Evolutionary conservation across 2,329 filamentous ascomycete genomes (phyloP), one percentile per base, ranked within the genome.

Genomic region (Verruconis gallopava): DNA sequence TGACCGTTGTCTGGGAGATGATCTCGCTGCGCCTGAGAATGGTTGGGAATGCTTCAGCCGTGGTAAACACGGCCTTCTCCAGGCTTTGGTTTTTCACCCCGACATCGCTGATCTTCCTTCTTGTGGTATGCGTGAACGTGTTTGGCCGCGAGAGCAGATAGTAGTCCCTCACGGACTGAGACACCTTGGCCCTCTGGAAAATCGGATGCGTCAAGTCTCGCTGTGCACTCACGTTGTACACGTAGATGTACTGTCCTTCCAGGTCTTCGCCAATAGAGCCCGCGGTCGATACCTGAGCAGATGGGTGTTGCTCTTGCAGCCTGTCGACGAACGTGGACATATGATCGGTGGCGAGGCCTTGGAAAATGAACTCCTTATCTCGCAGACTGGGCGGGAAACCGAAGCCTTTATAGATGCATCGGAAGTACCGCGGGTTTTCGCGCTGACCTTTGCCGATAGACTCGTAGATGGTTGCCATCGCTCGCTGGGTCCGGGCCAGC

Each of bases 391-490:
- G 55, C 1, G 88, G 84, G 60, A 95, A 96, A 1, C 89, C 88
- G 42, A 94, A 75, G 4, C 89, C 89, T 54, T 80, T 84, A 66
- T 91, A 96, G 11, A 79, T 72, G 20, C 96, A 88, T 49, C 84
- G 81, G 73, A 93, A 96, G 62, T 93, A 96, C 47, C 89, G 81
- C 9, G 85, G 80, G 46, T 81, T 76, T 14, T 79, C 65, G 50
- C 78, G 81, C 42, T 89, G 81, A 52, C 84, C 83, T 65, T 85
- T 89, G 9, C 82, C 74, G 47, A 95, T 82, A 12, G 73, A 80
- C 58, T 96, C 91, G 58, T 95, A 88, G 18, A 96, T 86, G 39
- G 81, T 84, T 15, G 88, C 89, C 64, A 94, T 94, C 4, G 89
- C 86, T 46, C 86, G 73, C 58, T 95, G 81, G 0, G 88, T 82